A percentile compares a stretch with the other conserved stretches of the same genome.
Conservation (phyloP, 2,329 filamentous ascomycete genomes). For the Colletotrichum destructivum region DNA sequence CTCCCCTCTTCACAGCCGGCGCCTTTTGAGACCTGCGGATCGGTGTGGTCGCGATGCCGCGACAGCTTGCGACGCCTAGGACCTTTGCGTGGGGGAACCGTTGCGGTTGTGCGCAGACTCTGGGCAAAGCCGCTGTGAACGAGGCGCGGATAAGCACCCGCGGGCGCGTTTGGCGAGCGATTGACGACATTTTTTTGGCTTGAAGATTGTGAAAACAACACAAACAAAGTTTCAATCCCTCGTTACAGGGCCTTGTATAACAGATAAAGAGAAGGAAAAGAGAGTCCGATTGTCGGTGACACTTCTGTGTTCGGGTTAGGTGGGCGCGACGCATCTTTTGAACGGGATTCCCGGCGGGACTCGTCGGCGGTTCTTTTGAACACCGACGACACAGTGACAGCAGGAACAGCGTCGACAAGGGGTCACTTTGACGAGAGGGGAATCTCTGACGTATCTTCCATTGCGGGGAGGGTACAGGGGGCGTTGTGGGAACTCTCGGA, state of each 20-base stretch:
- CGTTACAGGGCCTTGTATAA: not conserved
- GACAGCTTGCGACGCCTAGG: slow-evolving; percentile 24
- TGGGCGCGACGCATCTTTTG: slow-evolving; percentile 42
- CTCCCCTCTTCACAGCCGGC: slow-evolving; percentile 47
- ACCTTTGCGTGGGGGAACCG: slow-evolving; percentile 35
- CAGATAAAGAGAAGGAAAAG: not conserved
- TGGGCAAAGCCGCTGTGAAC: slow-evolving; percentile 18
- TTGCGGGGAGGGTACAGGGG: slow-evolving; percentile 9
- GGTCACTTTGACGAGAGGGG: slow-evolving; percentile 9
- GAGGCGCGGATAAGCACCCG: slow-evolving; percentile 35
- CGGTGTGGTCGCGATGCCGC: slow-evolving; percentile 25
- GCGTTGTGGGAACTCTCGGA: not conserved
- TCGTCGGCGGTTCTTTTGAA: slow-evolving; percentile 33
- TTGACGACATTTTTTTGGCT: slow-evolving; percentile 16
- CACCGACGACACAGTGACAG: slow-evolving; percentile 20
- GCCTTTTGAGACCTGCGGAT: slow-evolving; percentile 33
- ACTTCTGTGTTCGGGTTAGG: slow-evolving; percentile 33
- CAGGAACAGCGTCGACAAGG: slow-evolving; percentile 6
- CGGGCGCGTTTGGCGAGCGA: slow-evolving; percentile 36
- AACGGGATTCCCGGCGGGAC: slow-evolving; percentile 20
- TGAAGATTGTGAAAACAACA: not conserved
- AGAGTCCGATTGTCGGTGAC: slow-evolving; percentile 27
- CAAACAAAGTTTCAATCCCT: not conserved
- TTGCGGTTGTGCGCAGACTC: slow-evolving; percentile 30
- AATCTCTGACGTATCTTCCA: slow-evolving; percentile 27